A percentile compares a stretch with the other conserved stretches of the same genome.
Conservation (phyloP, 78 protist genomes). For the Dictyostelium citrinum region DNA sequence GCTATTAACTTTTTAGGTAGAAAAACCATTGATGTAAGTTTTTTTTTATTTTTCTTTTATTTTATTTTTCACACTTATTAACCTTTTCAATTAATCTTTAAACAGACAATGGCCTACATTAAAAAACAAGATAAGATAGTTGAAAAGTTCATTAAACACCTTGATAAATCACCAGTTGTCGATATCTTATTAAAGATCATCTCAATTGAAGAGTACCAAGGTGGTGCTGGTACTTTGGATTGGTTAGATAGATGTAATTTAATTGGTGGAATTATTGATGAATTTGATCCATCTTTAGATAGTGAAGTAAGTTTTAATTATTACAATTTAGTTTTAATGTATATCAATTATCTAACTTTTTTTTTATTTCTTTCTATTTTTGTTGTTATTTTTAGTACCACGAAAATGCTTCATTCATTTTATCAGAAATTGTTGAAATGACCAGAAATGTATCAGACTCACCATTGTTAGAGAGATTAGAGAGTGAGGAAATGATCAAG, state of each 20-base stretch:
- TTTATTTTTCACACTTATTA: background rate
- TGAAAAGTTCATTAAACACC: slow-evolving; percentile 69
- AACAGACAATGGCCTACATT: slow-evolving; percentile 73
- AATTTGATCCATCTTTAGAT: slow-evolving; percentile 68
- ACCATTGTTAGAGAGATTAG: slow-evolving; percentile 67
- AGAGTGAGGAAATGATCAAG: slow-evolving; percentile 64
- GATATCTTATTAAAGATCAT: slow-evolving; percentile 77
- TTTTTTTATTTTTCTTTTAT: background rate
- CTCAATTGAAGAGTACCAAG: slow-evolving; percentile 70
- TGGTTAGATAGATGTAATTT: slow-evolving; percentile 68
- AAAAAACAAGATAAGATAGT: slow-evolving; percentile 60
- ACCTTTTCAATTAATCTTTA: background rate
- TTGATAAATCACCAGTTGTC: slow-evolving; percentile 78
- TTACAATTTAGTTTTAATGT: too few relatives aligned
- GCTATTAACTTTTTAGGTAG: slow-evolving; percentile 70
- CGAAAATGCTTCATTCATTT: slow-evolving; percentile 73
- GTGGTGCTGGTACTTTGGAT: slow-evolving; percentile 80
- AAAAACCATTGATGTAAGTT: slow-evolving; percentile 66
- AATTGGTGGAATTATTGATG: slow-evolving; percentile 60
- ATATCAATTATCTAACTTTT: too few relatives aligned
- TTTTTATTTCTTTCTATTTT: background rate
- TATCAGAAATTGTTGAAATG: slow-evolving; percentile 78
- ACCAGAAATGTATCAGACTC: slow-evolving; percentile 42
- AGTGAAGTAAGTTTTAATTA: slow-evolving; percentile 33
- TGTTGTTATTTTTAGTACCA: slow-evolving; percentile 31